phyloP scores from a whole-genome alignment of 805 yeast species.

The Candida gorgasii region DNA sequence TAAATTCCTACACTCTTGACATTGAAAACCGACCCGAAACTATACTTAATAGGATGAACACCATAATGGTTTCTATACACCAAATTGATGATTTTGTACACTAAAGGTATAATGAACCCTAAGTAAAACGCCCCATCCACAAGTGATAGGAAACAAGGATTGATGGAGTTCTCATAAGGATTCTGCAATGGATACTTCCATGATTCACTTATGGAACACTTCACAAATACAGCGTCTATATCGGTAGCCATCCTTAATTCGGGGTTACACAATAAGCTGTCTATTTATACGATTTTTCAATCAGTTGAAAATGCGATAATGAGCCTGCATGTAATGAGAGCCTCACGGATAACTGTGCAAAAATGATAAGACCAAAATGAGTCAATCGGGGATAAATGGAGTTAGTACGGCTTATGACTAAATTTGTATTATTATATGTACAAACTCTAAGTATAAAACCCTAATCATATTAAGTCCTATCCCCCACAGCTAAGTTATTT shows the following conservation, averaged over 20 bases:
- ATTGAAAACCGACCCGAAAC: slow-evolving; percentile 20
- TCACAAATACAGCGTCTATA: neutral
- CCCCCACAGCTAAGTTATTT: too few relatives aligned
- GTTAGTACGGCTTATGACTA: too few relatives aligned
- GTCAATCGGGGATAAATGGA: neutral
- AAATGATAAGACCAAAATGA: neutral
- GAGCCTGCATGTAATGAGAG: neutral
- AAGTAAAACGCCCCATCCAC: slow-evolving; percentile 8
- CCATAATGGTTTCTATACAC: slow-evolving; percentile 18
- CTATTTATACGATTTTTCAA: too few relatives aligned
- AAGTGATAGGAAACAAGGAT: slow-evolving; percentile 30
- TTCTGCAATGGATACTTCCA: slow-evolving; percentile 25
- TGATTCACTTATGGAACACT: neutral
- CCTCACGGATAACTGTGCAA: neutral
- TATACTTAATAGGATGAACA: slow-evolving; percentile 18
- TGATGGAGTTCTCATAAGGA: slow-evolving; percentile 24
- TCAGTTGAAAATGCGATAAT: too few relatives aligned
- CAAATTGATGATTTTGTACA: slow-evolving; percentile 15
- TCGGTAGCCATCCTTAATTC: neutral
- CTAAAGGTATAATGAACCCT: slow-evolving; percentile 13
- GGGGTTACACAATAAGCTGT: too few relatives aligned
- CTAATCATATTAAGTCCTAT: too few relatives aligned
- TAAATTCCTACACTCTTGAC: slow-evolving; percentile 20
- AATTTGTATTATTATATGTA: too few relatives aligned
- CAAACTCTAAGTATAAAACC: too few relatives aligned